Percentiles rank a stretch among this genome's conserved stretches.
Conservation (phyloP, 1,139 yeast genomes). For the Fermentozyma sake region DNA sequence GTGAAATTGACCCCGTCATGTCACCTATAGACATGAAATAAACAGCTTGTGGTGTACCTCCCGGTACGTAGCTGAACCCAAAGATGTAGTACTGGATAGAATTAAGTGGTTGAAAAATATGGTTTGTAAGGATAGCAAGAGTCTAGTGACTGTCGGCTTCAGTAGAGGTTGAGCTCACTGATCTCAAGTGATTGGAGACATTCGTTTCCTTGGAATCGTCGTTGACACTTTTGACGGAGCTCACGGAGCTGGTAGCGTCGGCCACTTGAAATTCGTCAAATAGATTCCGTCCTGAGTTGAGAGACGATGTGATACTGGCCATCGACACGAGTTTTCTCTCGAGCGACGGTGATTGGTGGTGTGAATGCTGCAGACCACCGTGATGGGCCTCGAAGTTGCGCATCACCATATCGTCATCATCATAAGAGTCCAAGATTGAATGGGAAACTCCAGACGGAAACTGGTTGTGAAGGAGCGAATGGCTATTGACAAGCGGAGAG, state of each 20-base stretch:
- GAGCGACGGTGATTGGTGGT: slow-evolving; percentile 12
- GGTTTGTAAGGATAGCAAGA: too few species aligned
- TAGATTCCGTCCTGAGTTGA: slow-evolving; percentile 15
- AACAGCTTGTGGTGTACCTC: too few species aligned
- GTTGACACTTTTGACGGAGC: slow-evolving; percentile 6
- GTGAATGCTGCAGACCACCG: too few species aligned
- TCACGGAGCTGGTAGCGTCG: slow-evolving; percentile 7
- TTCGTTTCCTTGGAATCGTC: too few species aligned
- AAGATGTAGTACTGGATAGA: too few species aligned
- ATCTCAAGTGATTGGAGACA: too few species aligned
- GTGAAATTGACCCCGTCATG: too few species aligned
- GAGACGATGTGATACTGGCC: slow-evolving; percentile 5
- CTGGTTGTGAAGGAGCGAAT: slow-evolving; percentile 6
- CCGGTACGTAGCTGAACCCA: too few species aligned
- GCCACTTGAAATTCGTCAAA: slow-evolving; percentile 17
- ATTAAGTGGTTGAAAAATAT: too few species aligned
- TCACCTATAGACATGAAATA: too few species aligned
- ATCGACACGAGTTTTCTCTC: slow-evolving; percentile 6
- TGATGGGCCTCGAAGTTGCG: slow-evolving; percentile 41
- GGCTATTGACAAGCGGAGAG: slow-evolving; percentile 45
- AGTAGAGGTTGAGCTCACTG: too few species aligned
- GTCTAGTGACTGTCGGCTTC: too few species aligned
- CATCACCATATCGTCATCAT: slow-evolving; percentile 55
- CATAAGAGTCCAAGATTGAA: slow-evolving; percentile 34
- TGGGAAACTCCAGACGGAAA: slow-evolving; percentile 3